These are phyloP conservation scores for Kodamaea laetipori DNA, from an alignment of 805 yeast genomes.

Conservation along the genomic window DNA sequence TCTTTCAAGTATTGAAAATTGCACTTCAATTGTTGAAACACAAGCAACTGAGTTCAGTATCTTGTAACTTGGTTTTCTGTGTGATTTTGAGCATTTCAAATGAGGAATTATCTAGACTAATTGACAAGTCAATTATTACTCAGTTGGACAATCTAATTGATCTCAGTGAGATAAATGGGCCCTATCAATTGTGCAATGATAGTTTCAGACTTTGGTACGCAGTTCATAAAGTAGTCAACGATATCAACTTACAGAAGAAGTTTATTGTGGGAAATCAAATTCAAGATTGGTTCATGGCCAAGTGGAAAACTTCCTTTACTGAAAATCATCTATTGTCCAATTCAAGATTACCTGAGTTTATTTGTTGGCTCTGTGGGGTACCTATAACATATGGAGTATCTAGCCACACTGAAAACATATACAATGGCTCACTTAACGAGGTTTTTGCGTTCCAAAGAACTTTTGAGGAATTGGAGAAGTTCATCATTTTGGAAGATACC, in stretches of 20 bases:
- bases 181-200: conserved; percentile 47
- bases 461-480: conserved; percentile 10
- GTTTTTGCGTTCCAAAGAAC: conserved; percentile 7
- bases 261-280: conserved; percentile 31
- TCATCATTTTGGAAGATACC: conserved; percentile 12
- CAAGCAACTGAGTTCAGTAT: conserved; percentile 21
- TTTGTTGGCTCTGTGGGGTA: conserved; percentile 48
- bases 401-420: background rate
- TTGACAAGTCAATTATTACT: conserved; percentile 45
- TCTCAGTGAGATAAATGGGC: conserved; percentile 63
- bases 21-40: conserved; percentile 41
- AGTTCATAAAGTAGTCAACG: conserved; percentile 37
- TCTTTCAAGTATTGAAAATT: conserved; percentile 33
- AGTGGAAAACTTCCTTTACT: conserved; percentile 49
- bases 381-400: background rate
- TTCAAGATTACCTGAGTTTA: conserved; percentile 33
- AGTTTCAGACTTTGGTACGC: conserved; percentile 58
- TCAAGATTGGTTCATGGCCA: conserved; percentile 52
- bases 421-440: conserved; percentile 15
- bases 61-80: conserved; percentile 35
- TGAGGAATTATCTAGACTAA: conserved; percentile 14
- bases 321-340: conserved; percentile 34
- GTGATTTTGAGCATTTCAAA: conserved; percentile 17
- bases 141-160: conserved; percentile 55
- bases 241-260: conserved; percentile 31